Conservation (phyloP, 2,329 filamentous ascomycete species). For the Hymenoscyphus albidus region DNA sequence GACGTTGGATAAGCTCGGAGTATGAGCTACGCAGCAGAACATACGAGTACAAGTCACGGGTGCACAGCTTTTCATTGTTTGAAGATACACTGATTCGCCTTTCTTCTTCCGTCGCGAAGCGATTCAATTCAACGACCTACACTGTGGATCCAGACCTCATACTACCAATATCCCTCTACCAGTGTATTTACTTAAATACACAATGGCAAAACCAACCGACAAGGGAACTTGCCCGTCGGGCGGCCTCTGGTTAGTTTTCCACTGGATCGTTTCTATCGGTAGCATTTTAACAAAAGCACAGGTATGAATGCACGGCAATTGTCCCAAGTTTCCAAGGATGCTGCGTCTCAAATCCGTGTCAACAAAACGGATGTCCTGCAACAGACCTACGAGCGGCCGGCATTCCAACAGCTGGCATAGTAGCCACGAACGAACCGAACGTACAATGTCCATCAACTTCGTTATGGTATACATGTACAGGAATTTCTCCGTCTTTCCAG, state of each 20-base stretch:
- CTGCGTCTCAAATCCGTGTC: constrained; percentile 20
- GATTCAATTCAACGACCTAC: background rate
- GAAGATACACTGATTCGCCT: constrained; percentile 1
- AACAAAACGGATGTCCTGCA: constrained; percentile 14
- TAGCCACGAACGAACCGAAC: background rate
- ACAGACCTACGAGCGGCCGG: constrained; percentile 21
- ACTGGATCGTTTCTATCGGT: background rate
- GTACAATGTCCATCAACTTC: background rate
- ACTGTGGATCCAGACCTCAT: background rate
- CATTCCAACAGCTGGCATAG: constrained; percentile 2
- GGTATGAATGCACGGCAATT: constrained; percentile 29
- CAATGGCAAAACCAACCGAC: constrained; percentile 4
- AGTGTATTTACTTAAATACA: background rate
- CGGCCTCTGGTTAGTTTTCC: background rate
- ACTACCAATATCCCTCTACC: background rate
- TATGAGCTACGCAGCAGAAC: background rate
- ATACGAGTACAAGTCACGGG: background rate
- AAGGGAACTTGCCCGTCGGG: constrained; percentile 1
- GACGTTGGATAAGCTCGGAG: background rate
- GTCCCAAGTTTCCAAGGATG: constrained; percentile 20
- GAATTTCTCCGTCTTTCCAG: background rate
- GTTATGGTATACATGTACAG: background rate
- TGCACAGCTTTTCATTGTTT: background rate
- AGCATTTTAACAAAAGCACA: constrained; percentile 20
- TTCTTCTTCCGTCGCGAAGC: background rate